Evolutionary conservation across 192 early-diverging fungal species (phyloP), one percentile per base, ranked within the genome.

Genomic region (Coemansia sp.): DNA sequence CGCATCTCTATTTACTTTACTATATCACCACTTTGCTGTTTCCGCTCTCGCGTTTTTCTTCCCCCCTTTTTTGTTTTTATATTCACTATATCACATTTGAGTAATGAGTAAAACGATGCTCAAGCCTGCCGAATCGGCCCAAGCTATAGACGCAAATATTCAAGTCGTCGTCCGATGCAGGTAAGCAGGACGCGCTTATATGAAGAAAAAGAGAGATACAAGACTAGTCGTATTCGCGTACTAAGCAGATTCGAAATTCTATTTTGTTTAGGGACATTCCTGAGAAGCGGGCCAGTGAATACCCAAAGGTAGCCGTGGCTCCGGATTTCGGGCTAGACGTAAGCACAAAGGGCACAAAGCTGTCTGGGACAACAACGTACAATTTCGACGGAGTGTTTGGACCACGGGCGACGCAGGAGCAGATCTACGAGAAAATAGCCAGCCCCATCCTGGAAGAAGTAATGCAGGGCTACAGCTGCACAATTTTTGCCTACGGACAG

Each of bases 301-400:
- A 48, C 59, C 24, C 89, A 76, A 37, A 83, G 17, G 80, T 96
- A 6, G 78, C 85, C 4, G 72, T 90, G 8, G 79, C 80, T 3
- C 79, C 86, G 0, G 41, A 79, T 0, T 73, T 78, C 16, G 82
- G 87, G n/a, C 85, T 87, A 27, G 89, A 95, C 62, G 79, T 95
- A 24, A 69, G 87, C 3, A 78, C 74, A 14, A 13, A 11, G 29
- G 85, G 88, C 37, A 62, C 81, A 6, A 11, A 63, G 21, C 10
- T 67, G 41, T 78, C 85, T n/a, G 79, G 83, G 2, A 74, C 72
- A 27, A 91, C 92, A 50, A 88, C 88, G 13, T 98, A 92, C 71
- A 89, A 82, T 42, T 99, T 95, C 81, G 97, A 99, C 76, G 89
- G 88, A 46, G 95, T 95, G 17, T 99, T 96, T 81, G 91, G 88